A percentile compares a stretch with the other conserved stretches of the same genome.
Conservation (phyloP, 805 yeast genomes). For the Scheffersomyces ergatensis region DNA sequence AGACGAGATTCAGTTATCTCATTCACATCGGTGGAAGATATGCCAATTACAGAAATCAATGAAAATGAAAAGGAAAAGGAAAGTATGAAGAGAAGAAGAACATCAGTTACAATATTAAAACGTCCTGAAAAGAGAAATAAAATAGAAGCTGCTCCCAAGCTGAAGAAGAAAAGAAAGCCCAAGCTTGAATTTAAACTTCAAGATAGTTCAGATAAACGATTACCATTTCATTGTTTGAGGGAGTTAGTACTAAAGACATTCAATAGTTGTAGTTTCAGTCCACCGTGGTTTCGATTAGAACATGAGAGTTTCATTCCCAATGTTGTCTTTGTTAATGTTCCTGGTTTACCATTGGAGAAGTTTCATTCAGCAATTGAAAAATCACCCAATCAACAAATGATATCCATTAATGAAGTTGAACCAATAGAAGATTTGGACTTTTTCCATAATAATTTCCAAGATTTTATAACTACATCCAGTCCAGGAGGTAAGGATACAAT, state of each 20-base stretch:
- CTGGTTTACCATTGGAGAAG: slow-evolving; percentile 56
- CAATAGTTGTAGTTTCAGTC: slow-evolving; percentile 4
- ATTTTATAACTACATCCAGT: slow-evolving; percentile 48
- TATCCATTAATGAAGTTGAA: slow-evolving; percentile 4
- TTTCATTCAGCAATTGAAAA: background rate
- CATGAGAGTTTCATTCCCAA: slow-evolving; percentile 50
- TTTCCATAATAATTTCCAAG: slow-evolving; percentile 37
- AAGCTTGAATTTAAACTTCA: slow-evolving; percentile 18
- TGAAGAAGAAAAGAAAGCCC: slow-evolving; percentile 31
- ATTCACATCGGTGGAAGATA: slow-evolving; percentile 19
- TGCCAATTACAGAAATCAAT: too few species aligned
- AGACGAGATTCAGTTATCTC: slow-evolving; percentile 23
- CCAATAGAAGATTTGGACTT: slow-evolving; percentile 23
- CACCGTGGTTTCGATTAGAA: slow-evolving; percentile 48
- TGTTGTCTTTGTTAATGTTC: slow-evolving; percentile 57
- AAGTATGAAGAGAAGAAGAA: slow-evolving; percentile 34
- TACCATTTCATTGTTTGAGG: slow-evolving; percentile 16
- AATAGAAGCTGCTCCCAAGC: slow-evolving; percentile 13
- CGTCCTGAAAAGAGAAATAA: slow-evolving; percentile 14
- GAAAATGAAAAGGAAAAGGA: slow-evolving; percentile 1
- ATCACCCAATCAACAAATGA: slow-evolving; percentile 5
- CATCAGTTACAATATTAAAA: slow-evolving; percentile 27
- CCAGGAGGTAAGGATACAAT: slow-evolving; percentile 67
- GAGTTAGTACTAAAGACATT: slow-evolving; percentile 15
- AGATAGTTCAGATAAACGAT: slow-evolving; percentile 6